Evolutionary conservation across 768 basidiomycete species (phyloP).

Genomic region (Lactifluus hygrophoroides): DNA sequence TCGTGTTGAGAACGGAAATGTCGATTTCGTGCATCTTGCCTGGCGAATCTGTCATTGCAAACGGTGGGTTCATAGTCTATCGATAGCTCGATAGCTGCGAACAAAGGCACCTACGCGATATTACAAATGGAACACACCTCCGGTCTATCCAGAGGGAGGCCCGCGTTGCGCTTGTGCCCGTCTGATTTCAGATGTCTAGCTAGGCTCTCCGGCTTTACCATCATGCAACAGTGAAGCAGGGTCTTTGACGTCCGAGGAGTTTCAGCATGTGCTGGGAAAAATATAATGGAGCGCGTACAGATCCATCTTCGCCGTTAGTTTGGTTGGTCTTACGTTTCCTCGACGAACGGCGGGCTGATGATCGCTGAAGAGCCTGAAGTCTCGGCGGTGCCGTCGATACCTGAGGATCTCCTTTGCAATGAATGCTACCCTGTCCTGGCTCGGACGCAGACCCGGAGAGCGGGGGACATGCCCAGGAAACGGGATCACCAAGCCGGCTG

Average conservation of each 20-base stretch:
- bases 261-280: background rate
- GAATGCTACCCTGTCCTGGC: background rate
- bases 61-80: too few species aligned
- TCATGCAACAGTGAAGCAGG: slow-evolving; percentile 14
- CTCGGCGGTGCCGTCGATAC: background rate
- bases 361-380: background rate
- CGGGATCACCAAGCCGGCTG: background rate
- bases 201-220: slow-evolving; percentile 15
- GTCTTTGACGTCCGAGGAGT: background rate
- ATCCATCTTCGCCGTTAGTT: background rate
- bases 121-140: slow-evolving; percentile 13
- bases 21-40: slow-evolving; percentile 16
- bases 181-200: slow-evolving; percentile 13
- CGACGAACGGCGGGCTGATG: background rate
- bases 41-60: slow-evolving; percentile 7
- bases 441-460: background rate
- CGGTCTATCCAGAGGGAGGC: slow-evolving; percentile 10
- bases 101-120: slow-evolving; percentile 9
- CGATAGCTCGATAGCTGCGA: background rate
- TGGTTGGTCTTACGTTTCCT: slow-evolving; percentile 4
- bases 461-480: background rate
- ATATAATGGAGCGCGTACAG: slow-evolving; percentile 1
- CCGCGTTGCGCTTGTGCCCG: slow-evolving; percentile 14
- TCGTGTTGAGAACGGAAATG: slow-evolving; percentile 14
- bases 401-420: background rate